Evolutionary conservation across 306 rosid genomes (phyloP).

Genomic region (Inga leiocalycina): DNA sequence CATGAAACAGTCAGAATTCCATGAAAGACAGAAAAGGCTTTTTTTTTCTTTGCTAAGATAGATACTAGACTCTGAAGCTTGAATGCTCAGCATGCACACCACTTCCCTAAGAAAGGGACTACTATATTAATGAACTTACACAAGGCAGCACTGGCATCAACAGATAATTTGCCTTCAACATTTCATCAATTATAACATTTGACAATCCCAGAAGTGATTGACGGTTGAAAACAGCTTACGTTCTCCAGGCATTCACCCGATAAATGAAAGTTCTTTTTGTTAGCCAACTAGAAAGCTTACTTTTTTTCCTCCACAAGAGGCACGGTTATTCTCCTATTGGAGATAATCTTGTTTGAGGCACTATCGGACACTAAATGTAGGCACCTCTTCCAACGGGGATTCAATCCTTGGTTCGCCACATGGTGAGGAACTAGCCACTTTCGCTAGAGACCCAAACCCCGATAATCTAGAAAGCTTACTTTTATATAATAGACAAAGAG

Average conservation of each 20-base stretch:
- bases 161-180: not conserved
- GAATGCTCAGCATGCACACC: conserved; percentile 1
- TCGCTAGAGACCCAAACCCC: too few species aligned
- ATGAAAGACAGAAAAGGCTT: not conserved
- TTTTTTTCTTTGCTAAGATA: conserved; percentile 7
- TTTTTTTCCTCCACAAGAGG: too few species aligned
- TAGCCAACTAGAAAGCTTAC: not conserved
- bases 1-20: not conserved
- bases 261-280: not conserved
- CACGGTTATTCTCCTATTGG: too few species aligned
- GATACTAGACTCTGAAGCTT: conserved; percentile 14
- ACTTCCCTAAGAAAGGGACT: conserved; percentile 12
- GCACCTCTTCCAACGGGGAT: too few species aligned
- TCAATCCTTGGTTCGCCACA: accelerated
- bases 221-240: conserved; percentile 1
- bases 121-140: not conserved
- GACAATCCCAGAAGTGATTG: conserved; percentile 21
- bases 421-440: too few species aligned
- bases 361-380: too few species aligned
- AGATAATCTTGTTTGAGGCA: too few species aligned
- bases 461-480: not conserved
- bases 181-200: not conserved
- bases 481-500: not conserved
- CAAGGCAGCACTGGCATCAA: not conserved
- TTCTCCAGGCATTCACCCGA: conserved; percentile 6